A percentile compares a stretch with the other conserved stretches of the same genome.
These are phyloP conservation scores for Purpureocillium takamizusanense DNA, from an alignment of 2,329 filamentous ascomycete genomes.

Conservation along the genomic window DNA sequence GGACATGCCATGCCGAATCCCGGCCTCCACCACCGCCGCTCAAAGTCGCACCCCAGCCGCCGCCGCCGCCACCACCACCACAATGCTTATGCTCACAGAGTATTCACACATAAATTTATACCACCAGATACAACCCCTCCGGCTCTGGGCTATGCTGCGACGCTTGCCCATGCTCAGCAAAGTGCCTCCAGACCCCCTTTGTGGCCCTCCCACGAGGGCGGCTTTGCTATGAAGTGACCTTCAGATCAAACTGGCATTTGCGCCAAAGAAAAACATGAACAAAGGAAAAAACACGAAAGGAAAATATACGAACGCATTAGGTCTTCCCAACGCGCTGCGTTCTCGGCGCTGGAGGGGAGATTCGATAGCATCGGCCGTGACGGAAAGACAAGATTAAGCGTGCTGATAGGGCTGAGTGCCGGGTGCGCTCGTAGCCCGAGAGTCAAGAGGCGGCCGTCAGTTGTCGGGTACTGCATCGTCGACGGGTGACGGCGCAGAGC, in stretches of 20 bases:
- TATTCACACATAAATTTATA: slow-evolving; percentile 3
- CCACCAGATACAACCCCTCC: neutral
- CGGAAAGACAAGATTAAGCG: neutral
- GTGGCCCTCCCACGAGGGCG: neutral
- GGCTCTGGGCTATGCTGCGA: neutral
- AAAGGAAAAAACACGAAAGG: slow-evolving; percentile 3
- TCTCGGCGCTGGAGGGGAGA: neutral
- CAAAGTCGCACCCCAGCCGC: neutral
- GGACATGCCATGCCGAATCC: neutral
- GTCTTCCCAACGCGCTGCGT: neutral
- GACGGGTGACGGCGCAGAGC: too few relatives aligned
- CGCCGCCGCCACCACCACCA: too few relatives aligned
- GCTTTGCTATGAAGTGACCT: neutral
- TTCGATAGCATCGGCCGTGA: neutral
- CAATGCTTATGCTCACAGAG: slow-evolving; percentile 1
- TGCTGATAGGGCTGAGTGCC: neutral
- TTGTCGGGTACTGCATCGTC: too few relatives aligned
- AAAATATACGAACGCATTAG: slow-evolving; percentile 4
- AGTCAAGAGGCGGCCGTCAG: too few relatives aligned
- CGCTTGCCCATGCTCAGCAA: neutral
- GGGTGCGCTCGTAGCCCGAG: too few relatives aligned
- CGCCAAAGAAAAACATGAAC: slow-evolving; percentile 3
- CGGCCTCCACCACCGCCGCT: too few relatives aligned
- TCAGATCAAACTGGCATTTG: slow-evolving; percentile 7
- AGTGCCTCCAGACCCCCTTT: neutral